phyloP scores from a whole-genome alignment of 768 basidiomycete species.

The Ephemerocybe angulata region DNA sequence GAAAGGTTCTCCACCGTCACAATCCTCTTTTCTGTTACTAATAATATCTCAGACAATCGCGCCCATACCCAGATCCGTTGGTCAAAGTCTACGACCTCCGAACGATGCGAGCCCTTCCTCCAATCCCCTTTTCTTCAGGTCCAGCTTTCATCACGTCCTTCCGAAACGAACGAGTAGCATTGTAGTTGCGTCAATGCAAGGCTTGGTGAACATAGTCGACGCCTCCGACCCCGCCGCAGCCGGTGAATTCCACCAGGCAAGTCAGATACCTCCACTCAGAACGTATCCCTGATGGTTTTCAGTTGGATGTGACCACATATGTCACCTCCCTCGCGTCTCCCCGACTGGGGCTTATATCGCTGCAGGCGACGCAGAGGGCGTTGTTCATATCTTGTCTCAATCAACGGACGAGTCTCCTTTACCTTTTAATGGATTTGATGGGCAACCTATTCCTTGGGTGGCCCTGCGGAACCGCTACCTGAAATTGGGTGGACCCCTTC shows the following conservation, averaged over 20 bases:
- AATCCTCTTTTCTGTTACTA: not conserved
- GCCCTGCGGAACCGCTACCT: conserved; percentile 62
- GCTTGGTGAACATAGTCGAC: conserved; percentile 84
- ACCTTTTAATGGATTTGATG: conserved; percentile 89
- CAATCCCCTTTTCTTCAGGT: conserved; percentile 82
- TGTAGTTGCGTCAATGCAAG: conserved; percentile 73
- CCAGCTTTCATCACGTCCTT: conserved; percentile 83
- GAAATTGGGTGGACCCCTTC: conserved; percentile 77
- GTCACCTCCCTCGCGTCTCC: conserved; percentile 80
- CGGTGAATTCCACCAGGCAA: conserved; percentile 79
- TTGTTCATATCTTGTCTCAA: conserved; percentile 77
- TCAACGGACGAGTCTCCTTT: conserved; percentile 55
- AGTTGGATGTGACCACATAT: conserved; percentile 74
- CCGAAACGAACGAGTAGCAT: conserved; percentile 74
- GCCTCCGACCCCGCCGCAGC: conserved; percentile 63
- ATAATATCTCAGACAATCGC: conserved; percentile 63
- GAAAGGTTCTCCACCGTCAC: conserved; percentile 52
- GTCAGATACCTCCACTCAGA: not conserved
- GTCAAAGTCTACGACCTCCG: conserved; percentile 93
- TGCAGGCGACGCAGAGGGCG: conserved; percentile 85
- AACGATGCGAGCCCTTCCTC: conserved; percentile 75
- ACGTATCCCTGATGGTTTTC: conserved; percentile 11
- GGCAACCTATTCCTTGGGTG: conserved; percentile 85
- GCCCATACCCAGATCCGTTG: conserved; percentile 84
- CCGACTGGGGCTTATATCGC: conserved; percentile 89